These are phyloP conservation scores for Sisymbrium altissimum DNA, from an alignment of 345 rosid genomes.

Conservation along the genomic window DNA sequence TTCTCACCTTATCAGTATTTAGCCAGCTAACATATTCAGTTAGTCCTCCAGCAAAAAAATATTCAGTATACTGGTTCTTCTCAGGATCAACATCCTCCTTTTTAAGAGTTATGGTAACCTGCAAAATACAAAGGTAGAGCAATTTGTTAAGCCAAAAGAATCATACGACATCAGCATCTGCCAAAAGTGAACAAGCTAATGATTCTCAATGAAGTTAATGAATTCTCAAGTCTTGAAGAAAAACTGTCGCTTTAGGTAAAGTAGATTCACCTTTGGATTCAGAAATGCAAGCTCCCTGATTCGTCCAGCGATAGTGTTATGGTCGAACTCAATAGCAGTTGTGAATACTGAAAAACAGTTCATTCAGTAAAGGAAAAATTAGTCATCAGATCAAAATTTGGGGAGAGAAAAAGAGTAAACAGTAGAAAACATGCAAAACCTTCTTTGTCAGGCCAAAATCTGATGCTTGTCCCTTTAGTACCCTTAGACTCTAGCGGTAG, in stretches of 20 bases:
- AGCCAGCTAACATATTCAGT: conserved; percentile 92
- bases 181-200: conserved; percentile 6
- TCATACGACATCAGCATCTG: conserved; percentile 4
- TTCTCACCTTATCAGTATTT: conserved; percentile 75
- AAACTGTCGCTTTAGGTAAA: conserved; percentile 4
- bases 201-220: conserved; percentile 11
- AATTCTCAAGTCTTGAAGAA: neutral
- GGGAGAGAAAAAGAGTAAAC: conserved; percentile 5
- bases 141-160: neutral
- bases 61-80: conserved; percentile 60
- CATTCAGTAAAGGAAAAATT: conserved; percentile 2
- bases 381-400: conserved; percentile 17
- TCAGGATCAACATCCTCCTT: conserved; percentile 59
- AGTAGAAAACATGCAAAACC: conserved; percentile 43
- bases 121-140: conserved; percentile 29
- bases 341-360: conserved; percentile 65
- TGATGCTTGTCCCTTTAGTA: conserved; percentile 66
- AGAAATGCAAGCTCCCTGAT: conserved; percentile 95
- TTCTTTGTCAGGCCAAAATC: conserved; percentile 97
- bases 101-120: conserved; percentile 71
- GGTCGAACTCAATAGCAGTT: conserved; percentile 80
- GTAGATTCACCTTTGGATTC: conserved; percentile 69
- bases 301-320: conserved; percentile 81
- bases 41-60: conserved; percentile 81
- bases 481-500: conserved; percentile 61